Evolutionary conservation across 2,329 filamentous ascomycete genomes (phyloP), one percentile per base, ranked within the genome.

Genomic region (Calonectria honghensis): DNA sequence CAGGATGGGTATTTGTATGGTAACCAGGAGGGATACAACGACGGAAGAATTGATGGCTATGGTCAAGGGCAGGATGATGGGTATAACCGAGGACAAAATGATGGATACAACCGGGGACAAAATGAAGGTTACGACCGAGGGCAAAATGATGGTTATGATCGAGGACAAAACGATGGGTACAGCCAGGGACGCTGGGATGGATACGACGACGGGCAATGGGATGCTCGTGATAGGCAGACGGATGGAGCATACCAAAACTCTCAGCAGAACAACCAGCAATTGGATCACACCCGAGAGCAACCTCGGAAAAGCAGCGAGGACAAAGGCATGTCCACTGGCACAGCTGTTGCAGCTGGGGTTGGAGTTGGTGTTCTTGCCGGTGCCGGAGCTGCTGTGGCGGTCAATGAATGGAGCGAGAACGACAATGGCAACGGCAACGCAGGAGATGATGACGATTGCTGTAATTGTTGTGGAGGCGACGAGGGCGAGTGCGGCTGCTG

Each of bases 231-330:
- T 4, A 13, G 32, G 24, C 7, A 11, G 37, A 24, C 54, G 5
- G 54, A 59, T 37, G 54, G 10, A 5, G 20, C 32, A 20, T 24
- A n/a, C 11, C 32, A 37, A 24, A 37, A 59, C 20, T 35, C 54
- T 37, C 54, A 27, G 27, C 54, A 59, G 24, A 24, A 37, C n/a
- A 37, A 39, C n/a, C 57, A 61, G 35, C 35, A 61, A 27, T 61
- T 35, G 57, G 24, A 41, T 2, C n/a, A 41, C 14, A 20, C 27
- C 35, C 14, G 3, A 63, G 57, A 63, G 3, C 24, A 63, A 29
- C 39, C 13, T 20, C 57, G 57, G 4, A 27, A 16, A 20, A 41
- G 39, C 13, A 63, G 14, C n/a, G 24, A 37, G 9, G 57, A 41
- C 5, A 63, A 41, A 41, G 35, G 35, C 6, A 63, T 63, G 35